Base-by-base conservation (phyloP, 2,329 filamentous ascomycete species). In the Penicillium hordei region DNA sequence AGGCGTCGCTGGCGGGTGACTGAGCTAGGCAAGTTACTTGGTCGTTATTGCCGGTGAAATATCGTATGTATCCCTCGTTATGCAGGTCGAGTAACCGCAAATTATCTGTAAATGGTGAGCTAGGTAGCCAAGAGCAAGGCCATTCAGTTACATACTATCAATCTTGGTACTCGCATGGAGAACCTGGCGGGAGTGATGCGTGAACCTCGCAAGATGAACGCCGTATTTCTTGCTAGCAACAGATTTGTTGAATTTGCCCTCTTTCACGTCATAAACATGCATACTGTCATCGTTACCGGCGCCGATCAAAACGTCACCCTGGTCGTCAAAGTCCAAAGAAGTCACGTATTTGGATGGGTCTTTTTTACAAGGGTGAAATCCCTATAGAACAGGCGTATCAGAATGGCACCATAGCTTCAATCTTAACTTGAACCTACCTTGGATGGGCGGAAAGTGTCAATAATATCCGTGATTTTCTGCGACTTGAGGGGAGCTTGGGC, bases 171-270 rank as follows among this genome's bases (percentile, higher is more conserved):
- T 96, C 51, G 94, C 93, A 70, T 97, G 97, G 59, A 99, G 87
- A 70, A 99, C 91, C 72, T 91, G 93, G 23, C 91, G 91, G 64
- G 88, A 88, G 60, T 93, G 90, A 72, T 97, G 94, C 1, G 93
- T 96, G 75, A 97, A 99, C 67, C 91, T 89, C 38, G 94, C 94
- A 55, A 97, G 83, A 72, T 96, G 94, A 19, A 91, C 92, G 59
- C 94, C 94, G 69, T 99, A 99, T 74, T 99, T 99, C 72, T 97
- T 96, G 77, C 90, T 95, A 51, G 95, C 87, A 46, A 97, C 83
- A 59, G 88, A 89, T 78, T 97, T 97, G 46, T 91, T 90, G 66
- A 92, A 88, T 60, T 90, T 89, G 5, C 94, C 94, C 64, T 96
- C 92, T 69, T 89, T 90, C 62, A 96, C 89, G 69, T 94, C 96